Evolutionary conservation across 2,329 filamentous ascomycete species (phyloP).

Genomic region (Neospermospora avenae): DNA sequence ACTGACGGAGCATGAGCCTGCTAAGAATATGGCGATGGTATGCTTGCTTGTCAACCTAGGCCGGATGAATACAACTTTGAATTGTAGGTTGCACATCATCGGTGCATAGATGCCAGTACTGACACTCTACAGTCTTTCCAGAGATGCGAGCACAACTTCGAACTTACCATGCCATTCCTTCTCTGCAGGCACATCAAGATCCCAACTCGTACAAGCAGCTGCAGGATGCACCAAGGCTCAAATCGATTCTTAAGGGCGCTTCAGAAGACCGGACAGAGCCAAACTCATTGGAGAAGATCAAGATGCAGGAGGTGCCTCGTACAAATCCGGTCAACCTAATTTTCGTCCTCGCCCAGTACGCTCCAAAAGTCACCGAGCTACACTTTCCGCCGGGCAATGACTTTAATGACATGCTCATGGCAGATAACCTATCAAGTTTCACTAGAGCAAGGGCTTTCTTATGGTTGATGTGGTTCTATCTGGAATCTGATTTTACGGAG

Average conservation of each 20-base stretch:
- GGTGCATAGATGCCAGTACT: slow-evolving; percentile 17
- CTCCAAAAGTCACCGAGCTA: slow-evolving; percentile 85
- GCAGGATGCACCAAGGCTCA: slow-evolving; percentile 91
- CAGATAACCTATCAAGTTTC: slow-evolving; percentile 73
- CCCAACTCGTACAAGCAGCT: slow-evolving; percentile 96
- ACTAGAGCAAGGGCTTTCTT: slow-evolving; percentile 86
- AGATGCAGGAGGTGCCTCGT: slow-evolving; percentile 63
- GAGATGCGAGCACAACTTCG: slow-evolving; percentile 98
- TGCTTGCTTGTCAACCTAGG: slow-evolving; percentile 96
- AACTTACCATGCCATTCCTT: slow-evolving; percentile 97
- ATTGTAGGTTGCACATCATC: slow-evolving; percentile 60
- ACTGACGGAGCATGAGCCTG: slow-evolving; percentile 83
- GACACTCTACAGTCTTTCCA: slow-evolving; percentile 72
- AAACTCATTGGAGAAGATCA: slow-evolving; percentile 78
- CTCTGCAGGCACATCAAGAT: slow-evolving; percentile 90
- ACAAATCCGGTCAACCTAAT: slow-evolving; percentile 98
- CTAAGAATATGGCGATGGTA: slow-evolving; percentile 99
- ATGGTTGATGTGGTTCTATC: slow-evolving; percentile 99
- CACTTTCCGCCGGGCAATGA: slow-evolving; percentile 84
- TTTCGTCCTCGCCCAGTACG: slow-evolving; percentile 87
- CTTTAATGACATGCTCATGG: slow-evolving; percentile 97
- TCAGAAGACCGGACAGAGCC: slow-evolving; percentile 90
- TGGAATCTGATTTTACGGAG: slow-evolving; percentile 90
- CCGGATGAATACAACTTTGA: slow-evolving; percentile 97
- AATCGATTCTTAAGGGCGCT: slow-evolving; percentile 95